Evolutionary conservation across 1,139 yeast species (phyloP).

Genomic region (Tardiomyces digboiensis): DNA sequence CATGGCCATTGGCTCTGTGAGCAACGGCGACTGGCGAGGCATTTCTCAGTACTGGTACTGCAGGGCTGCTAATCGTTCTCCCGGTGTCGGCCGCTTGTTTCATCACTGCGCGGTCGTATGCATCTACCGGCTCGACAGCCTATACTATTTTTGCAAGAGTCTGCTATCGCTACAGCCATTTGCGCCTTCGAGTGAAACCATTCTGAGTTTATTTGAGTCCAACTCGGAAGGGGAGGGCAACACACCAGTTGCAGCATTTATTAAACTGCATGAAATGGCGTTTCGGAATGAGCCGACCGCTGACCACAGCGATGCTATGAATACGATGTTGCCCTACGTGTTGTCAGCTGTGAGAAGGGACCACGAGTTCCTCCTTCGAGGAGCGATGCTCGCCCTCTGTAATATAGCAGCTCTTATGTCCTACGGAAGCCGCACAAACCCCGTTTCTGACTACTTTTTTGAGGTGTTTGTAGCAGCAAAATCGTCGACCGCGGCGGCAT

Average conservation of each 20-base stretch:
- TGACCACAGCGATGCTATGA: not conserved
- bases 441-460: slow-evolving; percentile 5
- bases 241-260: slow-evolving; percentile 11
- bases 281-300: not conserved
- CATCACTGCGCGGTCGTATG: slow-evolving; percentile 23
- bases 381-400: slow-evolving; percentile 18
- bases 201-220: slow-evolving; percentile 14
- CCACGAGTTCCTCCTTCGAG: slow-evolving; percentile 6
- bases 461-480: not conserved
- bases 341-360: not conserved
- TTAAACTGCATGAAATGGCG: slow-evolving; percentile 12
- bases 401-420: slow-evolving; percentile 19
- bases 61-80: slow-evolving; percentile 19
- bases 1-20: slow-evolving; percentile 15
- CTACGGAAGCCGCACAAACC: slow-evolving; percentile 13
- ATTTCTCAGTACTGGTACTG: slow-evolving; percentile 24
- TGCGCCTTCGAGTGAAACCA: slow-evolving; percentile 15
- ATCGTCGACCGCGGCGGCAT: too few relatives aligned
- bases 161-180: slow-evolving; percentile 17
- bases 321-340: not conserved
- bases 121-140: slow-evolving; percentile 17
- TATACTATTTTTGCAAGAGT: slow-evolving; percentile 24
- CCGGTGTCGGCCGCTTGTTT: slow-evolving; percentile 24
- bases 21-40: slow-evolving; percentile 20
- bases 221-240: slow-evolving; percentile 9